Evolutionary conservation across 2,329 filamentous ascomycete species (phyloP), one percentile per base, ranked within the genome.

Genomic region (Mycosphaerella arachidis): DNA sequence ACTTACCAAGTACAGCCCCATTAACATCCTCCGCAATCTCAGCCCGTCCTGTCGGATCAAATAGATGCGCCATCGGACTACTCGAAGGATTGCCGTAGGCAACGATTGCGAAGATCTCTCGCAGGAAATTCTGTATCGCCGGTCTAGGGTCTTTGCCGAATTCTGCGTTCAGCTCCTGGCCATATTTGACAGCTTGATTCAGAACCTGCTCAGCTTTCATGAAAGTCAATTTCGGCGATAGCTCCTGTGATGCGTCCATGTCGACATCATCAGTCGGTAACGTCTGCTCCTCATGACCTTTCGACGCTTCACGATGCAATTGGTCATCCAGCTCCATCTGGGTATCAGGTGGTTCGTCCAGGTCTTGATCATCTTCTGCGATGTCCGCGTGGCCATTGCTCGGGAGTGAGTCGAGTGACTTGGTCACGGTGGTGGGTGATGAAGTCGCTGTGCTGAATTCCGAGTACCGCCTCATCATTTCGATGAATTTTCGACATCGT

Each of bases 1-100:
- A 81, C 86, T 78, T 79, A 96, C 92, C 86, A 61, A 99, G 75
- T 68, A 99, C 96, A 51, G 91, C 92, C 62, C 91, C 90, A 75
- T 97, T 97, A 58, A 99, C 80, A 74, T 96, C 92, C 77, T 99
- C 94, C 8, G 92, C 92, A 45, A 97, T 91, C 18, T 85, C 81
- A 18, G 87, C 84, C 48, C 94, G 81, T 1, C 90, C 91, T 55
- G 83, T 84, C 43, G 84, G 81, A 68, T 96, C 90, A 59, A 99
- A 79, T 61, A 97, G 78, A 70, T 91, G 88, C 16, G 88, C 87
- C 60, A 97, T 83, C 60, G 88, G 84, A 63, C 90, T 91, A 66
- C 87, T 85, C 16, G 89, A 81, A 0, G 92, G 90, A 70, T 97
- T 90, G 37, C 84, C 77, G 70, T 97, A 99, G 1, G 92, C 92